Evolutionary conservation across 345 rosid genomes (phyloP).

Genomic region (Euphorbia pulcherrima): DNA sequence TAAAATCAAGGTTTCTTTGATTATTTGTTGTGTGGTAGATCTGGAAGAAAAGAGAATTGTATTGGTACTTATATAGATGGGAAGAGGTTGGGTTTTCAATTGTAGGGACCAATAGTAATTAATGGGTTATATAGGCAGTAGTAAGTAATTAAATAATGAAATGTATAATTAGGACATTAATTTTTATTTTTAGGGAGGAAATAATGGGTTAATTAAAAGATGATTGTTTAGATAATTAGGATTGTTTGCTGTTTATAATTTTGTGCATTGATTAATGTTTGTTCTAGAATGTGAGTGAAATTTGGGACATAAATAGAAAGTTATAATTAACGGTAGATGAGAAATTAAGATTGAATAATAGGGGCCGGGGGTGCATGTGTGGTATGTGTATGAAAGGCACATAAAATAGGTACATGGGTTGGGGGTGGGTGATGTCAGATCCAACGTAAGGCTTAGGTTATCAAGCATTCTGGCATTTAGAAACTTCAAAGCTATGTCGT

Average conservation of each 20-base stretch:
- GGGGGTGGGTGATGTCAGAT: slow-evolving; percentile 18
- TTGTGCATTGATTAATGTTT: background rate
- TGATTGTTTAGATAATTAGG: background rate
- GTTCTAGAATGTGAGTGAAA: background rate
- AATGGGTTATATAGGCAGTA: too few relatives aligned
- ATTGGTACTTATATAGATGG: background rate
- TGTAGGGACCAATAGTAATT: background rate
- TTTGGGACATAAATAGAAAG: background rate
- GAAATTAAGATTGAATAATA: too few relatives aligned
- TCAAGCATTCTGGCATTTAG: background rate
- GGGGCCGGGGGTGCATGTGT: too few relatives aligned
- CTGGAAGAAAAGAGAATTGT: background rate
- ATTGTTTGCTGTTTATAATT: background rate
- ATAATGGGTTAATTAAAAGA: background rate
- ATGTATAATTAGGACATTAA: background rate
- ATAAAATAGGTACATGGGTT: too few relatives aligned
- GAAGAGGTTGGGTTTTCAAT: background rate
- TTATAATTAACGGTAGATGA: too few relatives aligned
- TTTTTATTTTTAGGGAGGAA: background rate
- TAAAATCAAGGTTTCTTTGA: background rate
- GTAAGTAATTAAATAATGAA: background rate
- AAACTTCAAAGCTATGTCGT: too few relatives aligned
- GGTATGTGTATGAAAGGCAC: too few relatives aligned
- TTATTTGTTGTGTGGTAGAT: slow-evolving; percentile 1
- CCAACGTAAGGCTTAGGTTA: slow-evolving; percentile 20